Conservation (phyloP, 148 eudicot species). For the Chenopodium quinoa region DNA sequence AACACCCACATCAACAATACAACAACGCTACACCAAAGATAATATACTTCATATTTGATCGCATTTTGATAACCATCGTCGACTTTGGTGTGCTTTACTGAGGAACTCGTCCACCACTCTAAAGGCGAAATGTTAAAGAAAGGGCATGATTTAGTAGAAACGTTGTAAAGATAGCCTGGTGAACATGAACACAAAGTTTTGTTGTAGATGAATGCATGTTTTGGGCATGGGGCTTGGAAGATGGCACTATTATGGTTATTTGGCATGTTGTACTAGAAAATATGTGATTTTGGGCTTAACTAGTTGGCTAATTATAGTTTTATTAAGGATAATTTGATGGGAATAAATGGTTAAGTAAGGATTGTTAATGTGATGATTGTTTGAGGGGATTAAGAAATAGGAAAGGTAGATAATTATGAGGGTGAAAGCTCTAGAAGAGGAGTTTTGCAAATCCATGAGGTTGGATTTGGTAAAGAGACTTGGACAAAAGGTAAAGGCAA, state of each 20-base stretch:
- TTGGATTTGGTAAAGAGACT: constrained; percentile 5
- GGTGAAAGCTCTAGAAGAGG: neutral
- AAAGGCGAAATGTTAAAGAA: constrained; percentile 30
- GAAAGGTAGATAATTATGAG: neutral
- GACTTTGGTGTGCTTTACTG: constrained; percentile 52
- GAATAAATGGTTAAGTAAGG: too few relatives aligned
- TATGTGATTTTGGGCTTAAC: neutral
- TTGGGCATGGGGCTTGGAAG: constrained; percentile 39
- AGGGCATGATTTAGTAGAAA: constrained; percentile 35
- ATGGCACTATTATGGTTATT: neutral
- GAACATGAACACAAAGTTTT: constrained; percentile 53
- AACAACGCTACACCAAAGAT: constrained; percentile 29
- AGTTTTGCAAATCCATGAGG: neutral
- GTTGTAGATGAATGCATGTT: constrained; percentile 56
- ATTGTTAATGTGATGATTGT: neutral
- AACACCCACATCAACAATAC: constrained; percentile 54
- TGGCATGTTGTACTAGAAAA: constrained; percentile 6
- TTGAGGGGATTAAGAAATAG: neutral
- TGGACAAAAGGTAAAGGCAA: neutral
- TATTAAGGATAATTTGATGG: too few relatives aligned
- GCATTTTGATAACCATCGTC: constrained; percentile 25
- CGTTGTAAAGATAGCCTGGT: constrained; percentile 59
- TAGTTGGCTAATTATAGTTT: neutral
- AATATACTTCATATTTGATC: constrained; percentile 6
- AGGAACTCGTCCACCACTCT: constrained; percentile 40